phyloP scores from a whole-genome alignment of 805 yeast species.

The Barnettozyma sp. region DNA sequence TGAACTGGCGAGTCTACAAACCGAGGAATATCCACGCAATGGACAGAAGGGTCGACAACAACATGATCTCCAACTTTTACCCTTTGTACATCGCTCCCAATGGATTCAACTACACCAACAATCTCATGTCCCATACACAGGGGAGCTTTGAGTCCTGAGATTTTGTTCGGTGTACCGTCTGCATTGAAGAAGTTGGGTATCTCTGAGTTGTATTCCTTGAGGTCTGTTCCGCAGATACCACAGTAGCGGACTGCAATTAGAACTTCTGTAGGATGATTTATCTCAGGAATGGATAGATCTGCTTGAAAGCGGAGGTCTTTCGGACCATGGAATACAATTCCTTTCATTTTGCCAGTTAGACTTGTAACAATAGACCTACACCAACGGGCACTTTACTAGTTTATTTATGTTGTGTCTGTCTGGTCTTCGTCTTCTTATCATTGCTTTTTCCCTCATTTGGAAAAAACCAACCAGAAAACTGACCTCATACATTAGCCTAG shows the following conservation, averaged over 20 bases:
- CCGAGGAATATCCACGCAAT: slow-evolving; percentile 42
- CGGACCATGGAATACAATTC: slow-evolving; percentile 41
- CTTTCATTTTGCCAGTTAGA: slow-evolving; percentile 44
- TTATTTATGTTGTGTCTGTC: no score
- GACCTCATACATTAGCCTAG: no score
- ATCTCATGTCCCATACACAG: slow-evolving; percentile 50
- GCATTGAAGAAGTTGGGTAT: slow-evolving; percentile 54
- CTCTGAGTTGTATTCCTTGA: slow-evolving; percentile 46
- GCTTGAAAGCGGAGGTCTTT: slow-evolving; percentile 37
- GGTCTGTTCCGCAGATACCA: slow-evolving; percentile 60
- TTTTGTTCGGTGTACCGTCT: slow-evolving; percentile 30
- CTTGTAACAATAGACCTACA: no score
- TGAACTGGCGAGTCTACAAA: slow-evolving; percentile 30
- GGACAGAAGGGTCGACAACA: slow-evolving; percentile 55
- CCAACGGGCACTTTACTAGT: no score
- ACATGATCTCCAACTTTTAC: slow-evolving; percentile 51
- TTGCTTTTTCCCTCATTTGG: no score
- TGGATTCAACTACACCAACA: slow-evolving; percentile 37
- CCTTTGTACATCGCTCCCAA: slow-evolving; percentile 40
- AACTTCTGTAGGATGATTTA: slow-evolving; percentile 34
- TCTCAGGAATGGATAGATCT: slow-evolving; percentile 30
- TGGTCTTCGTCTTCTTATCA: no score
- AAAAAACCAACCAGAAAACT: no score
- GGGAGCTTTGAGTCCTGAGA: slow-evolving; percentile 37
- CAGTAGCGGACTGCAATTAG: slow-evolving; percentile 42